phyloP scores from a whole-genome alignment of 2,329 filamentous ascomycete species.

The Orbilia oligospora region DNA sequence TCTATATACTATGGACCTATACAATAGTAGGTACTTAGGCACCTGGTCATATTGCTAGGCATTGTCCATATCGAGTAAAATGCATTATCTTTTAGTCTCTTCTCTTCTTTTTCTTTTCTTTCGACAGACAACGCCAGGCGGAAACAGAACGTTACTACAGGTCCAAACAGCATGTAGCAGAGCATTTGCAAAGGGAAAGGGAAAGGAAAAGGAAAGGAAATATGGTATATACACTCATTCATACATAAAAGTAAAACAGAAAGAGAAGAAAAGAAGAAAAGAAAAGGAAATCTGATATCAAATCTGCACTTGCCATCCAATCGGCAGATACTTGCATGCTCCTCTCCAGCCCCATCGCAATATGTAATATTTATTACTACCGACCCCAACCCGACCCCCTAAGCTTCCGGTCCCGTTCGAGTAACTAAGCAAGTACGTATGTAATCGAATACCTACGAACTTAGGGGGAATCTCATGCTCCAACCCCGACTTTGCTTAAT shows the following conservation, averaged over 20 bases:
- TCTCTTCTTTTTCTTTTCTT: slow-evolving; percentile 11
- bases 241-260: slow-evolving; percentile 30
- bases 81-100: slow-evolving; percentile 14
- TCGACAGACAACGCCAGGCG: slow-evolving; percentile 56
- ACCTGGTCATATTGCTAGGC: too few species aligned
- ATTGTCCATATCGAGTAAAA: not conserved
- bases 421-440: too few species aligned
- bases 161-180: slow-evolving; percentile 15
- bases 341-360: not conserved
- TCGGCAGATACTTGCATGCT: slow-evolving; percentile 21
- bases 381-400: not conserved
- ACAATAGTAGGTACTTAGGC: too few species aligned
- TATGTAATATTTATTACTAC: slow-evolving; percentile 1
- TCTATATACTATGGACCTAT: too few species aligned
- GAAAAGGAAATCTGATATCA: slow-evolving; percentile 22
- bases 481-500: slow-evolving; percentile 78
- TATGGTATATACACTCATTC: slow-evolving; percentile 60
- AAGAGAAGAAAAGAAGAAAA: too few species aligned
- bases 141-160: slow-evolving; percentile 17
- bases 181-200: too few species aligned
- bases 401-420: not conserved
- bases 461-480: slow-evolving; percentile 37
- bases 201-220: too few species aligned
- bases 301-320: slow-evolving; percentile 8
- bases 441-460: too few species aligned